Evolutionary conservation across 441 rosid species (phyloP).

Genomic region (Euphorbia schlechtendalii): DNA sequence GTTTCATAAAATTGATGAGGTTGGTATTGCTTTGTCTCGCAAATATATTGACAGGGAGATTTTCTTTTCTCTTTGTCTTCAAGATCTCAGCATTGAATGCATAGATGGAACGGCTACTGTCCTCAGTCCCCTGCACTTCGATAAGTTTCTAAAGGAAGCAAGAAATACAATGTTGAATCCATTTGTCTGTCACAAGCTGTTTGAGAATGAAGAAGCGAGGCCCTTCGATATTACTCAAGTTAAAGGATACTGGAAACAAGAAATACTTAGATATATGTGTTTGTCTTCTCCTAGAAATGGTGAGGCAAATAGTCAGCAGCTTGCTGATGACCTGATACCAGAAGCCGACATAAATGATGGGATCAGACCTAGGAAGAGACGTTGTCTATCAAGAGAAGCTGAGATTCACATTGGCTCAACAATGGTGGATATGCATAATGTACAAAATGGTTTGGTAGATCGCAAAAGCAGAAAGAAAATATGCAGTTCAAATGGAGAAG

Average conservation of each 20-base stretch:
- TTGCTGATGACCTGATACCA: conserved; percentile 19
- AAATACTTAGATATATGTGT: conserved; percentile 36
- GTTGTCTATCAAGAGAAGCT: conserved; percentile 25
- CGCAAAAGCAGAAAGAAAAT: conserved; percentile 19
- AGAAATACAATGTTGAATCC: conserved; percentile 29
- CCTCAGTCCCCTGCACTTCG: conserved; percentile 62
- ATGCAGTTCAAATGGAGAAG: conserved; percentile 19
- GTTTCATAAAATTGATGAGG: conserved; percentile 94
- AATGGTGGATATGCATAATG: conserved; percentile 14
- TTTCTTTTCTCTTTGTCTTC: conserved; percentile 73
- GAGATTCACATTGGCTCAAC: conserved; percentile 15
- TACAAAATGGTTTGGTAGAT: conserved; percentile 7
- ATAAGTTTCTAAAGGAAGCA: conserved; percentile 36
- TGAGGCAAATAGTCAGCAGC: conserved; percentile 20
- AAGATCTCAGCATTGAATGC: conserved; percentile 85
- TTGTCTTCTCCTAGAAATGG: conserved; percentile 23
- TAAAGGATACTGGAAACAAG: conserved; percentile 77
- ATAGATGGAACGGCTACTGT: conserved; percentile 81
- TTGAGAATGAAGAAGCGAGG: conserved; percentile 45
- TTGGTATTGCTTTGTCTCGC: conserved; percentile 56
- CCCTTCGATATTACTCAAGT: conserved; percentile 64
- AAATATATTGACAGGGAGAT: conserved; percentile 69
- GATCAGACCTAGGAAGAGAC: conserved; percentile 49
- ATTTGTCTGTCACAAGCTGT: conserved; percentile 54
- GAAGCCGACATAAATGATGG: conserved; percentile 30